These are phyloP conservation scores for Aspergillus proliferans DNA, from an alignment of 2,329 filamentous ascomycete genomes.

Conservation along the genomic window DNA sequence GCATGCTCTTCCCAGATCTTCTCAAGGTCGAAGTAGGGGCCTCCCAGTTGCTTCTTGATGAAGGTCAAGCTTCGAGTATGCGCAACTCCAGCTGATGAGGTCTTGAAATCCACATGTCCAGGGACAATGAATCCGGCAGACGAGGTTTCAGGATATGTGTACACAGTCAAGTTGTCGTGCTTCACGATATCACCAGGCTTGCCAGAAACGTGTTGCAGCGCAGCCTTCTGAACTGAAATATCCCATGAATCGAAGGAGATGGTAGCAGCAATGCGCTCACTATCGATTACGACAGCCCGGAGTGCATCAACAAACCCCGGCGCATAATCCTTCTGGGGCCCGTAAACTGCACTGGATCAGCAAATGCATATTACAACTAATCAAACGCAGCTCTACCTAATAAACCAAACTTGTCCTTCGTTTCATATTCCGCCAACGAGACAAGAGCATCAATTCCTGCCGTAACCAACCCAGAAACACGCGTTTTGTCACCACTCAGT, in stretches of 20 bases:
- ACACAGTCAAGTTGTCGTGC: conserved; percentile 10
- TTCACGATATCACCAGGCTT: neutral
- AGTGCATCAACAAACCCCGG: conserved; percentile 9
- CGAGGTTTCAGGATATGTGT: conserved; percentile 42
- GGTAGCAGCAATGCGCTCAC: conserved; percentile 4
- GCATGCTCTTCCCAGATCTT: conserved; percentile 75
- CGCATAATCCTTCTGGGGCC: conserved; percentile 17
- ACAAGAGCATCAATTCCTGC: conserved; percentile 10
- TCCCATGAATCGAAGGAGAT: conserved; percentile 18
- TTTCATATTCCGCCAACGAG: conserved; percentile 20
- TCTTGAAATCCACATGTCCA: conserved; percentile 46
- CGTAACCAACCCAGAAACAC: conserved; percentile 5
- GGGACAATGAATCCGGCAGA: conserved; percentile 46
- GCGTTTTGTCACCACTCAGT: conserved; percentile 8
- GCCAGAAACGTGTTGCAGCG: conserved; percentile 14
- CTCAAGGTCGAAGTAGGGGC: conserved; percentile 68
- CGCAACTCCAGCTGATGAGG: conserved; percentile 51
- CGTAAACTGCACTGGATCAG: conserved; percentile 17
- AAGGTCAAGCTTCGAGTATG: conserved; percentile 63
- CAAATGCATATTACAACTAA: neutral
- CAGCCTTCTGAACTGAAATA: neutral
- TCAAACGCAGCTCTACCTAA: conserved; percentile 11
- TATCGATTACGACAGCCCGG: neutral
- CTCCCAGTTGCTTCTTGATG: conserved; percentile 56
- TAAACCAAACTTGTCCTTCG: conserved; percentile 13